A percentile compares a stretch with the other conserved stretches of the same genome.
Conservation (phyloP, 352 stramenopile genomes). For the Globisporangium polare region DNA sequence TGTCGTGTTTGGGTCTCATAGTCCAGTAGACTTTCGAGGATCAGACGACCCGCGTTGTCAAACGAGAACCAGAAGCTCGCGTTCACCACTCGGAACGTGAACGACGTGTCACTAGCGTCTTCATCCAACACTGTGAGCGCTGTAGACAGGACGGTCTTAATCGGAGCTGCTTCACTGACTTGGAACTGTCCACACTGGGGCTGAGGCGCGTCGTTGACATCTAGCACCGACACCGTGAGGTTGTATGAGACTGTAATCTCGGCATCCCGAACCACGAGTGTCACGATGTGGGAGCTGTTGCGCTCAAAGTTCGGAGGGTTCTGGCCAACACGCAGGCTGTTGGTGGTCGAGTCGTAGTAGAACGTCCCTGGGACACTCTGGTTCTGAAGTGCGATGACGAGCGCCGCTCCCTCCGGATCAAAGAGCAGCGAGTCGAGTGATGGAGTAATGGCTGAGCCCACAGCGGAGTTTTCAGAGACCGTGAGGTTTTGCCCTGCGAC, state of each 20-base stretch:
- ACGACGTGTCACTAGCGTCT: constrained; percentile 18
- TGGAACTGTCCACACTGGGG: constrained; percentile 12
- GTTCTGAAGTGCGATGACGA: constrained; percentile 14
- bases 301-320: constrained; percentile 35
- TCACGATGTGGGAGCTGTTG: constrained; percentile 5
- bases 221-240: constrained; percentile 15
- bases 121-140: constrained; percentile 24
- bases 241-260: constrained; percentile 8
- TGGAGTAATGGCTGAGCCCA: neutral
- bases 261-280: neutral
- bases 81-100: constrained; percentile 23
- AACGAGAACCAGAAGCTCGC: constrained; percentile 24
- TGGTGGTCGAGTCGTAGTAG: constrained; percentile 38
- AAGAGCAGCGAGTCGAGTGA: constrained; percentile 9
- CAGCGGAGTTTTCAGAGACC: constrained; percentile 1
- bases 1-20: constrained; percentile 30
- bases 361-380: constrained; percentile 37
- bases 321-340: constrained; percentile 27
- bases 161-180: constrained; percentile 22
- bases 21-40: constrained; percentile 29
- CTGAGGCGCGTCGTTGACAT: constrained; percentile 27
- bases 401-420: constrained; percentile 8
- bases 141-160: constrained; percentile 12
- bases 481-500: neutral
- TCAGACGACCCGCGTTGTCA: constrained; percentile 24